Evolutionary conservation across 2,329 filamentous ascomycete species (phyloP), one percentile per base, ranked within the genome.

Genomic region (Aureobasidium uvarum): DNA sequence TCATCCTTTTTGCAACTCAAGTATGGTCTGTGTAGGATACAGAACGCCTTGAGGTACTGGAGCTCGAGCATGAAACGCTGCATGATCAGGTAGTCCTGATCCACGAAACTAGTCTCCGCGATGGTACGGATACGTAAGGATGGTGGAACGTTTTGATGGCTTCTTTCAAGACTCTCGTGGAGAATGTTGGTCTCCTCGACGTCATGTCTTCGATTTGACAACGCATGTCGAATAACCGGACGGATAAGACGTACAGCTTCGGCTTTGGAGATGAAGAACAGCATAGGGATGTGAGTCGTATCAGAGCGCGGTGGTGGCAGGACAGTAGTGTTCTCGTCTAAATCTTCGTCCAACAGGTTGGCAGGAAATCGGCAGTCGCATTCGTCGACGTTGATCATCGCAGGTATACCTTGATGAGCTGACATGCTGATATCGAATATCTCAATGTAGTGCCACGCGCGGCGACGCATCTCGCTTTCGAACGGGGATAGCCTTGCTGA

Each of bases 1-100:
- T 76, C 75, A 63, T 59, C 70, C 66, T 70, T 69, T 1, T 67
- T 68, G 23, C 76, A 72, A 10, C 73, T 75, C 46, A 84, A 73
- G 66, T 79, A 83, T 31, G 77, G 79, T 10, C 81, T 76, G 68
- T 84, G 81, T 36, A 85, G 70, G 1, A 82, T 77, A 45, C 81
- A 77, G 31, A 76, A 75, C 11, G 78, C 72, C 67, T 81, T 81
- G 48, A 79, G 78, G 69, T 80, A 81, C 13, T 81, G 71, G 5
- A 83, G 70, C 16, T 82, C 76, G 20, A 84, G 70, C 41, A 77
- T 81, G 54, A 81, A 76, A 6, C 80, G 76, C 14, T 77, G 72
- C 72, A 83, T 78, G 56, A 84, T 78, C 7, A 81, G 58, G 6
- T 77, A 72, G 3, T 80, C 73, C 5, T 78, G 70, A 43, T 83